Evolutionary conservation across 1,139 yeast species (phyloP).

Genomic region (Debaryomyces fabryi): DNA sequence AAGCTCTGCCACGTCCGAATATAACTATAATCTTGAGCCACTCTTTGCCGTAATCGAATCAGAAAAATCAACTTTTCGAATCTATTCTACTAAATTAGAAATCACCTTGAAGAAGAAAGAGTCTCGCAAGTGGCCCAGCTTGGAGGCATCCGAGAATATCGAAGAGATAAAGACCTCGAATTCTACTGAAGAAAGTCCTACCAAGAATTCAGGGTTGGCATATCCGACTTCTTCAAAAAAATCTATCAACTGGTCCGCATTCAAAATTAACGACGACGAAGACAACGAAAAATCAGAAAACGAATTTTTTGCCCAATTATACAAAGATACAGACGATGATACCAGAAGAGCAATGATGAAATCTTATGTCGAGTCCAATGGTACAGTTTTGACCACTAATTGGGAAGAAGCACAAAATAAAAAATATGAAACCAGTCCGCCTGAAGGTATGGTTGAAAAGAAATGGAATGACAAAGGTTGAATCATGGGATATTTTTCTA

Average conservation of each 20-base stretch:
- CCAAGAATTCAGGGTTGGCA: slow-evolving; percentile 22
- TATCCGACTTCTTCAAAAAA: slow-evolving; percentile 69
- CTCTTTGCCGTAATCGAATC: slow-evolving; percentile 56
- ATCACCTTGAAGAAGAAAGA: slow-evolving; percentile 47
- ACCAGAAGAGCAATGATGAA: slow-evolving; percentile 96
- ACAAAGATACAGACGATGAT: slow-evolving; percentile 83
- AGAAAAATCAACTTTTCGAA: slow-evolving; percentile 45
- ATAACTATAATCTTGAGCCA: slow-evolving; percentile 52
- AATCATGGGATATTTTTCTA: neutral
- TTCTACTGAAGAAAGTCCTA: slow-evolving; percentile 11
- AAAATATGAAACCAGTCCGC: slow-evolving; percentile 73
- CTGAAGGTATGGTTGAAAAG: slow-evolving; percentile 64
- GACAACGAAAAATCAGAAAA: slow-evolving; percentile 53
- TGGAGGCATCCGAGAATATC: slow-evolving; percentile 32
- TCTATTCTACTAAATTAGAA: slow-evolving; percentile 79
- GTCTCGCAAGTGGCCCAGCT: slow-evolving; percentile 45
- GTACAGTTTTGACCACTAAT: slow-evolving; percentile 89
- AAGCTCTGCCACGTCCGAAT: slow-evolving; percentile 47
- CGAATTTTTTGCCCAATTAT: slow-evolving; percentile 75
- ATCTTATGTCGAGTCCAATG: slow-evolving; percentile 89
- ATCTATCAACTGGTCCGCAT: slow-evolving; percentile 72
- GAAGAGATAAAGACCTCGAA: neutral
- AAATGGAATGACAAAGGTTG: slow-evolving; percentile 33
- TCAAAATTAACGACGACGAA: slow-evolving; percentile 56
- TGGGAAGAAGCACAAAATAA: slow-evolving; percentile 87